phyloP scores from a whole-genome alignment of 108 stramenopile species.

The Halocafeteria seosinensis region DNA sequence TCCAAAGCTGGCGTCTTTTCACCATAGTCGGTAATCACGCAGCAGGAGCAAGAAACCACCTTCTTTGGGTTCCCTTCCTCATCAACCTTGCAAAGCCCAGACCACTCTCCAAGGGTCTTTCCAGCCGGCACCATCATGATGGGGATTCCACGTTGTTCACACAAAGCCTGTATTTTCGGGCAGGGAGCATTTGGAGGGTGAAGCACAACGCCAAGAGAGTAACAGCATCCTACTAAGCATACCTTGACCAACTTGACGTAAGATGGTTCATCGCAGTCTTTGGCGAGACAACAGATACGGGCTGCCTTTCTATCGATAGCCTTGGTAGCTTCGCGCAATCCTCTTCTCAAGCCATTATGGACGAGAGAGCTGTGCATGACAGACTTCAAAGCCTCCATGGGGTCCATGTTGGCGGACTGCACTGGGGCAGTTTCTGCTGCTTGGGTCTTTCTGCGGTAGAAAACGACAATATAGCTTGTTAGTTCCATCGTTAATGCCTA shows the following conservation, averaged over 20 bases:
- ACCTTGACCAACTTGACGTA: conserved; percentile 72
- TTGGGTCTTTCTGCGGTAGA: too few species aligned
- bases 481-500: too few species aligned
- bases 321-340: conserved; percentile 96
- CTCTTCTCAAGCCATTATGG: conserved; percentile 89
- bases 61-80: conserved; percentile 83
- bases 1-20: too few species aligned
- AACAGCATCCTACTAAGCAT: too few species aligned
- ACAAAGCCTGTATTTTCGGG: conserved; percentile 87
- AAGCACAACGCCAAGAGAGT: too few species aligned
- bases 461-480: too few species aligned
- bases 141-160: conserved; percentile 85
- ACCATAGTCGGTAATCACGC: conserved; percentile 96
- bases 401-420: too few species aligned
- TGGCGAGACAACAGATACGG: conserved; percentile 92
- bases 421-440: too few species aligned
- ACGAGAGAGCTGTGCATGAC: conserved; percentile 92
- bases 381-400: conserved; percentile 88
- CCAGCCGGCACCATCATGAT: conserved; percentile 88
- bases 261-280: conserved; percentile 95
- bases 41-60: conserved; percentile 84
- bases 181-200: too few species aligned
- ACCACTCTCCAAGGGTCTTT: conserved; percentile 87
- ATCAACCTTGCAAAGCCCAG: conserved; percentile 89
- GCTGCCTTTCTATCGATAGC: conserved; percentile 84